Base-by-base conservation (phyloP, 139 green algal genomes). In the Chlorella vulgaris region DNA sequence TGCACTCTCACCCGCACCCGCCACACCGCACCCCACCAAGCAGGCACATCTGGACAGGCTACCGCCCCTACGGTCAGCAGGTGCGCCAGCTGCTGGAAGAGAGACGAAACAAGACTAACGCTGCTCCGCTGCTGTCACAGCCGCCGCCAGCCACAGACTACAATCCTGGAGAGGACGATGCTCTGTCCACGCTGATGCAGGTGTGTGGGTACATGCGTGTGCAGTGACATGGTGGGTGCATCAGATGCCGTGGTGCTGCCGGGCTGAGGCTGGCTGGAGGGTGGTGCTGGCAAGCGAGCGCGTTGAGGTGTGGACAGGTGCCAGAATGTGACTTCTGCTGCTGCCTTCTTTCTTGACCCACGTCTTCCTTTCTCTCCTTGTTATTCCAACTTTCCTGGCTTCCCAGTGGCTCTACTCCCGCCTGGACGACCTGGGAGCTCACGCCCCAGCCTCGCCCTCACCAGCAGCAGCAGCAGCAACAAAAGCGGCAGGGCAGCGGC, bases 1-100 rank as follows among this genome's bases (percentile, higher is more conserved):
- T n/a, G n/a, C n/a, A n/a, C n/a, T n/a, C n/a, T n/a, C n/a, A n/a
- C n/a, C n/a, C n/a, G n/a, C n/a, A n/a, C n/a, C n/a, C n/a, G n/a
- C n/a, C n/a, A n/a, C n/a, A n/a, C n/a, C 47, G 47, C 47, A 58
- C 15, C 47, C 15, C 47, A 55, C 15, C 47, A 29, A 31, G 55
- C 55, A 65, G 55, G 55, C 33, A 43, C 4, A n/a, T 69, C 31
- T 69, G 63, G 63, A 69, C 63, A 21, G 33, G 63, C 13, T 69
- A 69, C 68, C 68, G 68, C 68, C 68, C 68, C 1, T 75, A 69
- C 33, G 63, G 63, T 7, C 7, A 69, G 33, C 29, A 43, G 63
- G 63, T 22, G 63, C 31, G 31, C 5, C 31, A 69, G 63, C 31
- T 43, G 31, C 31, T 69, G 33, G 29, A 2, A 69, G 7, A 39